These are phyloP conservation scores for Verbena officinalis DNA, from an alignment of 257 asterid genomes.

Conservation along the genomic window DNA sequence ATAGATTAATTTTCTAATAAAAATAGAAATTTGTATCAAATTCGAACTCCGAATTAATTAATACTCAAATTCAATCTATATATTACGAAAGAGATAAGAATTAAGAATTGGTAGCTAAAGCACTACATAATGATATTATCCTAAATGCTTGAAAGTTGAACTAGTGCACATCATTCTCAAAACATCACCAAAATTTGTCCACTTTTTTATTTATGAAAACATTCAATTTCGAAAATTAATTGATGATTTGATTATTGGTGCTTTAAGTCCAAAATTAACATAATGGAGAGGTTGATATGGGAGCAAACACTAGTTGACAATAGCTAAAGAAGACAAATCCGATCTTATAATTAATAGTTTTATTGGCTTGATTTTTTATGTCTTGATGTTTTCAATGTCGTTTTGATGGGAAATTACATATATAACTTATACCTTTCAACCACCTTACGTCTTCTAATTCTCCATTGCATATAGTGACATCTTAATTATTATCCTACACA, in stretches of 20 bases:
- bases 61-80: too few relatives aligned
- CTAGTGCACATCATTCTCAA: constrained; percentile 5
- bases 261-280: constrained; percentile 16
- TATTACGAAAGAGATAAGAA: neutral
- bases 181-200: constrained; percentile 24
- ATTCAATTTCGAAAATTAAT: constrained; percentile 1
- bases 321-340: neutral
- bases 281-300: constrained; percentile 27
- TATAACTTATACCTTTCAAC: constrained; percentile 9
- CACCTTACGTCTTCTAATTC: constrained; percentile 16
- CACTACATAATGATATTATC: neutral
- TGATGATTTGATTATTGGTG: constrained; percentile 18
- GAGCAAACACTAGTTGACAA: constrained; percentile 24
- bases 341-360: neutral
- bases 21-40: too few relatives aligned
- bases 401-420: constrained; percentile 16
- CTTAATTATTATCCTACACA: neutral
- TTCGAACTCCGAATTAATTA: too few relatives aligned
- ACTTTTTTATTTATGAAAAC: constrained; percentile 4
- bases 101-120: neutral
- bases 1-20: too few relatives aligned
- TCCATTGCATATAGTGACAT: too few relatives aligned
- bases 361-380: neutral
- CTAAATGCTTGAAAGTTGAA: too few relatives aligned
- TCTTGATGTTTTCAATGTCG: constrained; percentile 13